A percentile compares a stretch with the other conserved stretches of the same genome.
Evolutionary conservation across 352 stramenopile genomes (phyloP).

Genomic region (Phytopythium montanum): DNA sequence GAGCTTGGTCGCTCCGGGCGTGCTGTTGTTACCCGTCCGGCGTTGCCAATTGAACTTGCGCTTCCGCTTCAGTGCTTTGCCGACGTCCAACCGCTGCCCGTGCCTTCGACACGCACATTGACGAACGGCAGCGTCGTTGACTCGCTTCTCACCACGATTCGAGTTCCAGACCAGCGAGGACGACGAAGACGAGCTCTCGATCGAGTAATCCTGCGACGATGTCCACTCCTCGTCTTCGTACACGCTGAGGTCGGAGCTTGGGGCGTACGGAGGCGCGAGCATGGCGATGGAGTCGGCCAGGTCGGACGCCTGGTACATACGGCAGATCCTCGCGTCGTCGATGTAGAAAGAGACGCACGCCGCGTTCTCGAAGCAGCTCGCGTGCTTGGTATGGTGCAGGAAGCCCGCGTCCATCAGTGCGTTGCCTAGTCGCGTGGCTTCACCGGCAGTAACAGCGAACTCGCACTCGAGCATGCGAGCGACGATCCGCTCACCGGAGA

Average conservation of each 20-base stretch:
- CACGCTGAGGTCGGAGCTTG: neutral
- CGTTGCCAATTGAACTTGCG: constrained; percentile 6
- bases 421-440: constrained; percentile 41
- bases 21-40: neutral
- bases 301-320: constrained; percentile 1
- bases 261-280: neutral
- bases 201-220: constrained; percentile 2
- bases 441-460: constrained; percentile 14
- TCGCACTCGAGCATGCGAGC: constrained; percentile 22
- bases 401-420: constrained; percentile 44
- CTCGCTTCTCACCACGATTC: neutral
- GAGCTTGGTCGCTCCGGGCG: neutral
- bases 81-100: constrained; percentile 24
- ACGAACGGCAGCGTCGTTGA: constrained; percentile 8
- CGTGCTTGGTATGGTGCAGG: constrained; percentile 42
- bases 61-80: constrained; percentile 11
- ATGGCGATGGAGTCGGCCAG: constrained; percentile 4
- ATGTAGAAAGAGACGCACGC: constrained; percentile 29
- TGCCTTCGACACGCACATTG: constrained; percentile 36
- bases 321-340: constrained; percentile 33
- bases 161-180: constrained; percentile 5
- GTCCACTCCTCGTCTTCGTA: constrained; percentile 7
- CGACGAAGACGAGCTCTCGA: constrained; percentile 8
- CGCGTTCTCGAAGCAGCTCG: constrained; percentile 11
- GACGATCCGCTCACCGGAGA: constrained; percentile 5